Base-by-base conservation (phyloP, 805 yeast species). In the Candida quercuum region DNA sequence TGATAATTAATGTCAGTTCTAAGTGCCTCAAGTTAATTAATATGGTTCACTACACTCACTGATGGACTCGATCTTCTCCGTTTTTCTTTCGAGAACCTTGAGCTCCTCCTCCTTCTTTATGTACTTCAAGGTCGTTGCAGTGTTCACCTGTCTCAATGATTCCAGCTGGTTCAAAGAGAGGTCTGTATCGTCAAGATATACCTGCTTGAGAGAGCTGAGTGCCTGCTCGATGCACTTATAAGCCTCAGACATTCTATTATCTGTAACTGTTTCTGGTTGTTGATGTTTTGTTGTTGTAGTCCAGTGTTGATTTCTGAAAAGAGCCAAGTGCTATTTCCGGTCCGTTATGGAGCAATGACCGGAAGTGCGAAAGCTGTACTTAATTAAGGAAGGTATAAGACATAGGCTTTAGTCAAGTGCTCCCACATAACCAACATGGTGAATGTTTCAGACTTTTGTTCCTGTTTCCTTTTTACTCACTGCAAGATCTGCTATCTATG, bases 91-190 rank as follows among this genome's bases (percentile, higher is more conserved):
- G 20, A 67, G 41, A 11, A 52, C 49, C 17, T 59, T 54, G 5
- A 66, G 43, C 38, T 71, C 71, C 5, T 56, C 58, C 32, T 74
- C 81, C 23, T 75, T 54, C 23, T 58, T 61, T 34, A 67, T 64
- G 36, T 72, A 75, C 47, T 72, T 72, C 43, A 76, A 56, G 1
- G 78, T 71, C 33, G 77, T 73, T 37, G 74, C 66, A n/a, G 81
- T 78, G 49, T 78, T 78, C 40, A 75, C 56, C 44, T 76, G 73
- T 38, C 74, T 74, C 23, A 78, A 45, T 12, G 74, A 54, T 45
- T 69, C 72, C 48, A 78, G 57, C 42, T 76, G 66, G 7, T 57
- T 49, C 13, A 66, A 47, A 0, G 64, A 57, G 5, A 56, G 47
- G 35, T 64, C 66, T 0, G 71, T 62, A 30, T 67, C 73, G 11